Evolutionary conservation across 1,139 yeast species (phyloP).

Genomic region (Suhomyces bokatorum): DNA sequence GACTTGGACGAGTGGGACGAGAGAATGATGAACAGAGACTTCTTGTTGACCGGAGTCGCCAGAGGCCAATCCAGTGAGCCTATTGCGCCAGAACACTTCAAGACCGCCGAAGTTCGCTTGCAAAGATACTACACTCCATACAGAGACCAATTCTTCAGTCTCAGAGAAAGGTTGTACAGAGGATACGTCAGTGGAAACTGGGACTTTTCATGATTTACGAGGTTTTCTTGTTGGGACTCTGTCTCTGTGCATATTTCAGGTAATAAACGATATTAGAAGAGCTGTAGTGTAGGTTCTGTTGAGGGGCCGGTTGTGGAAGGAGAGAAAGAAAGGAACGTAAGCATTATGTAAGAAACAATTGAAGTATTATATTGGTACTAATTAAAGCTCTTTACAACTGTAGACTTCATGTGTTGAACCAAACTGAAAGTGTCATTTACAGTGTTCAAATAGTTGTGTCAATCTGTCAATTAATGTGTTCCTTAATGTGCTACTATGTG

Average conservation of each 20-base stretch:
- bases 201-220: conserved; percentile 38
- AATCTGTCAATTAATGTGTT: too few species aligned
- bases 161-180: conserved; percentile 52
- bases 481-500: too few species aligned
- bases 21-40: conserved; percentile 68
- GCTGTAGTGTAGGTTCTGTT: too few species aligned
- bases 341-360: too few species aligned
- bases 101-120: conserved; percentile 35
- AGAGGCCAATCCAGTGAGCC: conserved; percentile 72
- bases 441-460: too few species aligned
- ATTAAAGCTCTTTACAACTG: too few species aligned
- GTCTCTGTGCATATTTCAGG: conserved; percentile 2
- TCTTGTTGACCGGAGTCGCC: conserved; percentile 68
- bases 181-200: conserved; percentile 51
- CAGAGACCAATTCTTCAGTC: conserved; percentile 49
- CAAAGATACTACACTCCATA: conserved; percentile 51
- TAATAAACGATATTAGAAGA: conserved; percentile 1
- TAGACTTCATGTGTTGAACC: too few species aligned
- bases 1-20: conserved; percentile 61
- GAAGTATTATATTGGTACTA: too few species aligned
- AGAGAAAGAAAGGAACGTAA: too few species aligned
- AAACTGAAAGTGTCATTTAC: too few species aligned
- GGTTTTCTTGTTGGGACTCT: neutral
- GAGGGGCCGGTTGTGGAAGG: too few species aligned
- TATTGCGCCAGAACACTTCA: conserved; percentile 70